Percentiles rank a stretch among this genome's conserved stretches.
Evolutionary conservation across 202 grass and related monocot genomes (phyloP).

Genomic region (Zoysia matrella): DNA sequence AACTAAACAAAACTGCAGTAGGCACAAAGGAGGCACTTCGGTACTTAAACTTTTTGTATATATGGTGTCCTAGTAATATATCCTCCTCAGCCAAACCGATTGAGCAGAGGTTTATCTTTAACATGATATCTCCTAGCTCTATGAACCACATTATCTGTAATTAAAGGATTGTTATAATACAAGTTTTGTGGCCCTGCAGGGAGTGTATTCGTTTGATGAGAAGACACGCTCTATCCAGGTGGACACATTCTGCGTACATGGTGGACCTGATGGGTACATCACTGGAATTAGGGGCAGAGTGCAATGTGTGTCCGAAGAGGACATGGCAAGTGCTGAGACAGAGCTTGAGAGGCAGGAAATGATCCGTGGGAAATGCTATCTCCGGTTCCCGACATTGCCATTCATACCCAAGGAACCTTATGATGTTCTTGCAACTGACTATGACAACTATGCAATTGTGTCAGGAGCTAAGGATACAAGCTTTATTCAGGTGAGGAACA

Average conservation of each 20-base stretch:
- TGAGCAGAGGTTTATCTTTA: background rate
- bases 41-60: background rate
- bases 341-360: constrained; percentile 79
- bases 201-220: constrained; percentile 79
- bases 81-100: background rate
- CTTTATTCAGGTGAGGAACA: constrained; percentile 78
- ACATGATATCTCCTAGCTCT: background rate
- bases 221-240: constrained; percentile 77
- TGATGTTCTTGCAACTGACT: constrained; percentile 88
- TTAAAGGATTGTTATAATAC: background rate
- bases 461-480: constrained; percentile 87
- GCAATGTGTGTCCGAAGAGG: constrained; percentile 75
- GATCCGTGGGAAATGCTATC: constrained; percentile 80
- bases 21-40: background rate
- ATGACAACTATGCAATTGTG: constrained; percentile 81
- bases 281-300: constrained; percentile 95
- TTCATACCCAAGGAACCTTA: constrained; percentile 97
- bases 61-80: background rate
- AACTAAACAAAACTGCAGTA: background rate
- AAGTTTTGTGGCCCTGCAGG: constrained; percentile 52
- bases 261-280: constrained; percentile 94
- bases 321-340: constrained; percentile 61
- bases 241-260: constrained; percentile 94
- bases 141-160: background rate
- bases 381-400: constrained; percentile 83